Conservation (phyloP, 2,329 filamentous ascomycete species). For the Trichoderma afroharzianum region DNA sequence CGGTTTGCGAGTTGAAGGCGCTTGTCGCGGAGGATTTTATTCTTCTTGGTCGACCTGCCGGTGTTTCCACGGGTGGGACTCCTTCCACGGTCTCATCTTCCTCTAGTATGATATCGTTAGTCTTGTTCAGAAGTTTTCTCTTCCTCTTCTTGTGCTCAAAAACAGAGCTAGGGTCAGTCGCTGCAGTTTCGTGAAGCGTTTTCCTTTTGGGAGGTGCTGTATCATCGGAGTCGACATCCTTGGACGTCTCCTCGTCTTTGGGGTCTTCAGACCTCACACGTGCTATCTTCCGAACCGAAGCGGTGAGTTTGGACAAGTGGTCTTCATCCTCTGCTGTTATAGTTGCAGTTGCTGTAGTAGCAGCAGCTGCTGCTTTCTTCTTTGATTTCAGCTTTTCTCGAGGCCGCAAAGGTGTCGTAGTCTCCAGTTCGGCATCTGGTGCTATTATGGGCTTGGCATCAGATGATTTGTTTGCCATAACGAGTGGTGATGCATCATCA, state of each 20-base stretch:
- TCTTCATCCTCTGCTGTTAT: neutral
- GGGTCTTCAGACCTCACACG: neutral
- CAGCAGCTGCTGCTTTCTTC: neutral
- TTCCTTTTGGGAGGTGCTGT: constrained; percentile 14
- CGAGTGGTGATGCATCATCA: constrained; percentile 19
- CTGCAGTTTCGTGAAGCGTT: neutral
- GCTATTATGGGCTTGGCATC: constrained; percentile 27
- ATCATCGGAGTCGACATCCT: constrained; percentile 11
- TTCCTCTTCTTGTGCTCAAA: constrained; percentile 7
- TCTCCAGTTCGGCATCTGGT: neutral
- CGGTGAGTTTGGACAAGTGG: neutral
- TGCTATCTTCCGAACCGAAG: neutral
- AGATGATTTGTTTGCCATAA: neutral
- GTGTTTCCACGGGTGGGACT: neutral
- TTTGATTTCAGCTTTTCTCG: neutral
- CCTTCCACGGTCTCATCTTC: constrained; percentile 2
- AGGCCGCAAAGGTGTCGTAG: neutral
- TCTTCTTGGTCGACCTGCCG: constrained; percentile 16
- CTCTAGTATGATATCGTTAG: neutral
- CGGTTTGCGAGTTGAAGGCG: constrained; percentile 44
- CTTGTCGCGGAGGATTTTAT: constrained; percentile 37
- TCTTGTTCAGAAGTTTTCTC: constrained; percentile 9
- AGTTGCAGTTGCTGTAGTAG: neutral
- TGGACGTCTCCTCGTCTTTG: neutral
- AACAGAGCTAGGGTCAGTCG: neutral